phyloP scores from a whole-genome alignment of 352 stramenopile genomes.

The Blastocystis sp. region DNA sequence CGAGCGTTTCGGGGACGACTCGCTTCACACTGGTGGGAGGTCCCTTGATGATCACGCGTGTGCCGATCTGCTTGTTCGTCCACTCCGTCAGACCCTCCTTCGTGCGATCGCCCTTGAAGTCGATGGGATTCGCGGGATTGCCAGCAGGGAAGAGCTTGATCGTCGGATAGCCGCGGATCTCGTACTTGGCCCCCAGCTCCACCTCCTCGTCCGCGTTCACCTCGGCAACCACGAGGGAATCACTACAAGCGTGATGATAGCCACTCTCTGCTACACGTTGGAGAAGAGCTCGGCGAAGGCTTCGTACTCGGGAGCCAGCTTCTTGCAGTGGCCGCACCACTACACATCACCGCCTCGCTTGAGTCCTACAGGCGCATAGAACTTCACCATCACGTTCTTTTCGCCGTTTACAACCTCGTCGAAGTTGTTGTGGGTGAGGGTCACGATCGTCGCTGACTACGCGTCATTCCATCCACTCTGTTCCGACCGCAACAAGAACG shows the following conservation, averaged over 20 bases:
- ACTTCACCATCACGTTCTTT: constrained; percentile 68
- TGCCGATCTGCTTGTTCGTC: constrained; percentile 45
- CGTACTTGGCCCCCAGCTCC: constrained; percentile 13
- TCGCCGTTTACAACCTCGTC: constrained; percentile 56
- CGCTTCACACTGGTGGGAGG: not conserved
- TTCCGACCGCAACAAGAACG: not conserved
- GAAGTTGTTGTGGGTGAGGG: constrained; percentile 20
- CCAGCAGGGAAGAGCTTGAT: constrained; percentile 60
- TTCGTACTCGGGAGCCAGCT: constrained; percentile 42
- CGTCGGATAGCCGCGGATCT: constrained; percentile 64
- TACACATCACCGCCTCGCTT: not conserved
- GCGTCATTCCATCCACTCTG: not conserved
- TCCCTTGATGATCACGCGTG: not conserved
- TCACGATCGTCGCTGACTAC: constrained; percentile 10
- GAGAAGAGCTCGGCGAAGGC: constrained; percentile 17
- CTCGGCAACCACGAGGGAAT: constrained; percentile 37
- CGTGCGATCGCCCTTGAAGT: constrained; percentile 18
- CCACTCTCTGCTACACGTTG: not conserved
- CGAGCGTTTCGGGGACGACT: constrained; percentile 24
- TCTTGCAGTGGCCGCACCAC: constrained; percentile 60
- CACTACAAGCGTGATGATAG: constrained; percentile 1
- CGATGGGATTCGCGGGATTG: not conserved
- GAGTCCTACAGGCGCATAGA: constrained; percentile 47
- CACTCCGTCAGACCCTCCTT: not conserved
- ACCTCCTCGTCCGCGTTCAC: constrained; percentile 54